Base-by-base conservation (phyloP, 2,329 filamentous ascomycete species). In the Diaporthe vaccinii region DNA sequence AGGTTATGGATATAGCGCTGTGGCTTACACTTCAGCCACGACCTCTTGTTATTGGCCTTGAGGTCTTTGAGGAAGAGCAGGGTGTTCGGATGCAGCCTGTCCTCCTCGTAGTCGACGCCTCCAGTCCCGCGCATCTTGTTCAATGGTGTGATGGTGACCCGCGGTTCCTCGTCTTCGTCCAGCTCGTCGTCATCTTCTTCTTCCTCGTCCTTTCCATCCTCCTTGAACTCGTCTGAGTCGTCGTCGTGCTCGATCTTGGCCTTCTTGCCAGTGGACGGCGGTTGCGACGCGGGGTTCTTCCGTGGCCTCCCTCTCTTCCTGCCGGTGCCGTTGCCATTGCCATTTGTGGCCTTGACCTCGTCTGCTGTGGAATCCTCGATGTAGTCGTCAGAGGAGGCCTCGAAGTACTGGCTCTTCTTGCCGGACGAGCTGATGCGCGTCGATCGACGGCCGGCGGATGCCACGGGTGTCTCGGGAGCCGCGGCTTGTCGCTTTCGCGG, bases 1-100 rank as follows among this genome's bases (percentile, higher is more conserved):
- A 10, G 44, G 22, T 25, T 28, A 2, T 3, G 31, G 57, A 14
- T 71, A 46, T 44, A 34, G 5, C 1, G 31, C 36, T 65, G 62
- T 44, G 59, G 78, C 84, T 78, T 82, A 91, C 89, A 84, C 79
- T 91, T 91, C 9, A 92, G 83, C 91, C 91, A 93, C 0, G 84
- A 80, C 41, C 91, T 85, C 75, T 87, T 84, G 78, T 93, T 93
- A 79, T 92, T 90, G 17, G 85, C 87, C 79, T 89, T 91, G 51
- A 93, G 85, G 71, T 92, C 90, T 55, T 82, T 84, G 53, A 93
- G 84, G 78, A 92, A 92, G 1, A 87, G 82, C 61, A 92, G 76
- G 0, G 91, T 92, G 76, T 92, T 92, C 39, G 84, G 85, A 78
- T 92, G 91, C 6, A 92, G 76, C 36, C 83, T 87, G 31, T 86